Evolutionary conservation across 495 filamentous ascomycete species (phyloP).

Genomic region (Annulohypoxylon maeteangense): DNA sequence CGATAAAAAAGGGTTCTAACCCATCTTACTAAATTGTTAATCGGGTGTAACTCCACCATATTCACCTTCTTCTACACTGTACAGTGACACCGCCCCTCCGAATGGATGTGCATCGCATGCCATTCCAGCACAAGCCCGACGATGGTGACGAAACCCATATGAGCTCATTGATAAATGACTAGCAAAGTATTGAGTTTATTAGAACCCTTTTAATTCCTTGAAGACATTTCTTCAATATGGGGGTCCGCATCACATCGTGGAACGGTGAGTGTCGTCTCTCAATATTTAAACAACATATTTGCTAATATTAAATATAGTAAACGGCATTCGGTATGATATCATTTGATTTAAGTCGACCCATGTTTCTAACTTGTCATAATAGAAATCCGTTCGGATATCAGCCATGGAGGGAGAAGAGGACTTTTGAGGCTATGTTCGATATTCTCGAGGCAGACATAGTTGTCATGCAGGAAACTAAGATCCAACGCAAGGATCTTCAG

Average conservation of each 20-base stretch:
- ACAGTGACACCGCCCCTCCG: not conserved
- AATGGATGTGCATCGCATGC: not conserved
- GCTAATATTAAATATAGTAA: slow-evolving; percentile 67
- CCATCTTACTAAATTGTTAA: not conserved
- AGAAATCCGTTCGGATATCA: slow-evolving; percentile 96
- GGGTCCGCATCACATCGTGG: slow-evolving; percentile 50
- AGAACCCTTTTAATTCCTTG: not conserved
- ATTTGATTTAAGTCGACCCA: not conserved
- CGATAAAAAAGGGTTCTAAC: not conserved
- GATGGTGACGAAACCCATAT: not conserved
- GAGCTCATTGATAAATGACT: slow-evolving; percentile 17
- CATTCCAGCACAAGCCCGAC: not conserved
- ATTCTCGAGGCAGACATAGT: slow-evolving; percentile 93
- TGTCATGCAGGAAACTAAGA: slow-evolving; percentile 95
- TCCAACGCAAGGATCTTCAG: slow-evolving; percentile 89
- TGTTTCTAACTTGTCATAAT: slow-evolving; percentile 25
- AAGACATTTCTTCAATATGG: slow-evolving; percentile 35
- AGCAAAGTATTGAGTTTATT: not conserved
- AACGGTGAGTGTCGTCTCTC: slow-evolving; percentile 40
- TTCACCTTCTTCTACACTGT: not conserved
- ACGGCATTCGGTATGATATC: slow-evolving; percentile 81
- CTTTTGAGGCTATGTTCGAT: slow-evolving; percentile 97
- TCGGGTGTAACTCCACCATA: not conserved
- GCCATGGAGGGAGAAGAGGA: slow-evolving; percentile 88
- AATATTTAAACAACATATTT: slow-evolving; percentile 1